phyloP scores from a whole-genome alignment of 2,329 filamentous ascomycete species.

The Bisporella sp. region DNA sequence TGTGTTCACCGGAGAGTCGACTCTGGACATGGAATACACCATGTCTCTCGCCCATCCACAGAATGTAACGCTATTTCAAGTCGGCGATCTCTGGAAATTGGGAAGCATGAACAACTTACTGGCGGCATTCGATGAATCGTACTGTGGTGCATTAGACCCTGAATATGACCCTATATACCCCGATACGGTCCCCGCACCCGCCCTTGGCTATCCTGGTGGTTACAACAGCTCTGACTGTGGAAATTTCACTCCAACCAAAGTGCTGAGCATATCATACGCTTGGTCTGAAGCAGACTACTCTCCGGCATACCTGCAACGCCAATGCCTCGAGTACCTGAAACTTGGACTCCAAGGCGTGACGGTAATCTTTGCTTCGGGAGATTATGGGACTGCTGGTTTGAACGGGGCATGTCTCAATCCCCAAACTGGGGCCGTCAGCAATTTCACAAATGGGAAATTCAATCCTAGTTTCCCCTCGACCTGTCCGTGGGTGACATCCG shows the following conservation, averaged over 20 bases:
- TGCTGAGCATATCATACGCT: conserved; percentile 47
- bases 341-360: conserved; percentile 45
- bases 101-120: conserved; percentile 19
- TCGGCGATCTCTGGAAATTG: conserved; percentile 25
- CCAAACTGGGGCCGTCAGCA: conserved; percentile 9
- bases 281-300: conserved; percentile 41
- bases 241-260: conserved; percentile 38
- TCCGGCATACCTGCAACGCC: conserved; percentile 39
- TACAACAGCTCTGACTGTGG: conserved; percentile 37
- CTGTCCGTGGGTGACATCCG: conserved; percentile 60
- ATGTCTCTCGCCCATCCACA: conserved; percentile 38
- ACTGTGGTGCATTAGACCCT: conserved; percentile 29
- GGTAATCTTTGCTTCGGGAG: conserved; percentile 29
- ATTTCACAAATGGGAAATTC: conserved; percentile 16
- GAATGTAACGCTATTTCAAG: conserved; percentile 30
- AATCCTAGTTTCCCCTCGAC: conserved; percentile 53
- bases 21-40: conserved; percentile 48
- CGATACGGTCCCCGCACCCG: too few species aligned
- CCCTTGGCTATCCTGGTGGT: conserved; percentile 10
- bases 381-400: conserved; percentile 27
- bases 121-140: conserved; percentile 35
- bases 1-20: conserved; percentile 40
- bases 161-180: conserved; percentile 28
- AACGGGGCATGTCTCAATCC: conserved; percentile 21
- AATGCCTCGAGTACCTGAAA: conserved; percentile 51